Evolutionary conservation across 768 basidiomycete species (phyloP).

Genomic region (Trametes maxima): DNA sequence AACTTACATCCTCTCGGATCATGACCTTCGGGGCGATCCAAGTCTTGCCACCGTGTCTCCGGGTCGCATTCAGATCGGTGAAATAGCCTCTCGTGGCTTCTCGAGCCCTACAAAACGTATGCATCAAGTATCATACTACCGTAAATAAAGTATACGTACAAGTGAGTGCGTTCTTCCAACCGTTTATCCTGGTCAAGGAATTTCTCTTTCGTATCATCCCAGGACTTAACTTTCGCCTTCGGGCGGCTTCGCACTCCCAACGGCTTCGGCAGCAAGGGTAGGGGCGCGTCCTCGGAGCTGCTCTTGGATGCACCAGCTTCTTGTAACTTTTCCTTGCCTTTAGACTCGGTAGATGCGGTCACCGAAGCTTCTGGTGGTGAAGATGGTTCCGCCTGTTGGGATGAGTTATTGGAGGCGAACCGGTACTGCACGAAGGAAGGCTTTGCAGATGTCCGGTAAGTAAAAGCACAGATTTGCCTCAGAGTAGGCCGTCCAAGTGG

Average conservation of each 20-base stretch:
- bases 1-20: conserved; percentile 85
- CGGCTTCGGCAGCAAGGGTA: conserved; percentile 59
- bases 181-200: conserved; percentile 71
- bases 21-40: conserved; percentile 91
- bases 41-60: conserved; percentile 86
- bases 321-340: conserved; percentile 13
- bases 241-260: conserved; percentile 78
- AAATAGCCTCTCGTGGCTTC: conserved; percentile 84
- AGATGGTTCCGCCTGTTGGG: not conserved
- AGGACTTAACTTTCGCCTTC: conserved; percentile 56
- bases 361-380: not conserved
- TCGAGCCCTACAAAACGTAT: conserved; percentile 47
- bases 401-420: conserved; percentile 3
- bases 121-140: not conserved
- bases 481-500: not conserved
- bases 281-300: not conserved
- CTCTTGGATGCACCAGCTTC: not conserved
- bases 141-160: conserved; percentile 35
- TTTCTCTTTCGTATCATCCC: conserved; percentile 65
- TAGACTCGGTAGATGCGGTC: not conserved
- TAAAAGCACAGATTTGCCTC: not conserved
- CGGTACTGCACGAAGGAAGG: not conserved
- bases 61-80: conserved; percentile 79
- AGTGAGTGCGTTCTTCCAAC: conserved; percentile 68
- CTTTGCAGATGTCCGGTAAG: not conserved